phyloP scores from a whole-genome alignment of 306 rosid genomes.

The Casuarina equisetifolia region DNA sequence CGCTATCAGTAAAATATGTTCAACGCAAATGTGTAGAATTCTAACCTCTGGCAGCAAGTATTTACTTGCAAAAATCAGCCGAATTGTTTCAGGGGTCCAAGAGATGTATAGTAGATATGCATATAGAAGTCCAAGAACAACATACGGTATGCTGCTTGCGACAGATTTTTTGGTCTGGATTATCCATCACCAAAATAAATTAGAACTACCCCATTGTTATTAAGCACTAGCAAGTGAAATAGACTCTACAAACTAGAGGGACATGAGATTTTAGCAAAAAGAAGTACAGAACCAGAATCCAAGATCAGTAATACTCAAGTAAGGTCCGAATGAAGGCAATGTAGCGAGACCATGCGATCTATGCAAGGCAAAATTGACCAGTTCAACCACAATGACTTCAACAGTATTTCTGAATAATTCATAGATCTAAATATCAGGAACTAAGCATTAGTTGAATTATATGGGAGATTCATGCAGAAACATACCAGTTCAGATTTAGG shows the following conservation, averaged over 20 bases:
- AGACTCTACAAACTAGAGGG: neutral
- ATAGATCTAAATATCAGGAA: neutral
- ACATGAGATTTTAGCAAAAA: neutral
- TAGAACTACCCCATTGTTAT: slow-evolving; percentile 11
- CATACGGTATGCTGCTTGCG: slow-evolving; percentile 70
- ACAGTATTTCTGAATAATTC: neutral
- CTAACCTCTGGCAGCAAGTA: slow-evolving; percentile 91
- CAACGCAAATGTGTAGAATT: slow-evolving; percentile 19
- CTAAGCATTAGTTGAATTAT: neutral
- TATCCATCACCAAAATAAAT: slow-evolving; percentile 30
- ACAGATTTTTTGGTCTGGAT: slow-evolving; percentile 74
- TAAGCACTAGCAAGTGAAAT: neutral
- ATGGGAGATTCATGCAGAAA: slow-evolving; percentile 1
- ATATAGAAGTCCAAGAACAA: slow-evolving; percentile 76
- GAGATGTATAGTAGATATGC: slow-evolving; percentile 82
- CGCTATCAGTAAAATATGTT: neutral
- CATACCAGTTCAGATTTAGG: slow-evolving; percentile 81
- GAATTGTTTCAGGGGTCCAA: slow-evolving; percentile 85
- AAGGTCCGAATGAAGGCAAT: slow-evolving; percentile 2
- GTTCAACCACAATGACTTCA: neutral
- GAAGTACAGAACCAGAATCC: neutral
- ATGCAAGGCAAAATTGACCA: neutral
- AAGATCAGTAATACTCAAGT: neutral
- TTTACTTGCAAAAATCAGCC: slow-evolving; percentile 73
- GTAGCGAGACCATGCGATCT: neutral